phyloP scores from a whole-genome alignment of 345 rosid genomes.

The Adansonia digitata region DNA sequence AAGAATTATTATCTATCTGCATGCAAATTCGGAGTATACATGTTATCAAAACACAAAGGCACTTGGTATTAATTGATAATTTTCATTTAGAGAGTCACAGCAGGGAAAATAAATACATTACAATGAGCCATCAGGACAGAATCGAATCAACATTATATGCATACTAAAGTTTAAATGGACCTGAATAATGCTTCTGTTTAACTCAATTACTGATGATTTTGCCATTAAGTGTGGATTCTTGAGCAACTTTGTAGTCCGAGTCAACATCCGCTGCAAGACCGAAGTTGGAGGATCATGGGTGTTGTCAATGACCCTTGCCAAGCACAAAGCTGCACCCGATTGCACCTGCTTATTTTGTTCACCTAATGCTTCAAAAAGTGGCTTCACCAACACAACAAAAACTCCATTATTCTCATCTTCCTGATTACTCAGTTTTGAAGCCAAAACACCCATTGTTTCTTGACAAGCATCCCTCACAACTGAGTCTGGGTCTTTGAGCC shows the following conservation, averaged over 20 bases:
- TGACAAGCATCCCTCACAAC: conserved; percentile 84
- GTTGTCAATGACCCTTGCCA: conserved; percentile 71
- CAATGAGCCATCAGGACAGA: background rate
- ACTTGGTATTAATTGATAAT: background rate
- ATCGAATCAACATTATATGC: background rate
- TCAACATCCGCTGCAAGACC: conserved; percentile 70
- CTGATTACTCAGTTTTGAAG: conserved; percentile 44
- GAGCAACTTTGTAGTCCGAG: conserved; percentile 66
- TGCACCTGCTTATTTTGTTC: conserved; percentile 89
- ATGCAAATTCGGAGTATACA: background rate
- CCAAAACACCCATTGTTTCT: conserved; percentile 67
- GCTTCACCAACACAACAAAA: conserved; percentile 67
- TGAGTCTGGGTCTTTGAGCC: conserved; percentile 88
- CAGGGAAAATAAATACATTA: background rate
- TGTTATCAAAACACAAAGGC: background rate
- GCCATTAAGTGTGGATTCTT: conserved; percentile 79
- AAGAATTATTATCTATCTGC: background rate
- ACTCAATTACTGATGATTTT: conserved; percentile 75
- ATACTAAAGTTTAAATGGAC: conserved; percentile 27
- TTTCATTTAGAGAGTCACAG: background rate
- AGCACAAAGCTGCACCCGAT: conserved; percentile 79
- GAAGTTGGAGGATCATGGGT: conserved; percentile 55
- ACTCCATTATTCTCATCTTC: conserved; percentile 37
- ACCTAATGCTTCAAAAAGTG: conserved; percentile 84
- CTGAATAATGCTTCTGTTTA: conserved; percentile 72